Conservation (phyloP, 2,329 filamentous ascomycete species). For the Curvularia spicifera region DNA sequence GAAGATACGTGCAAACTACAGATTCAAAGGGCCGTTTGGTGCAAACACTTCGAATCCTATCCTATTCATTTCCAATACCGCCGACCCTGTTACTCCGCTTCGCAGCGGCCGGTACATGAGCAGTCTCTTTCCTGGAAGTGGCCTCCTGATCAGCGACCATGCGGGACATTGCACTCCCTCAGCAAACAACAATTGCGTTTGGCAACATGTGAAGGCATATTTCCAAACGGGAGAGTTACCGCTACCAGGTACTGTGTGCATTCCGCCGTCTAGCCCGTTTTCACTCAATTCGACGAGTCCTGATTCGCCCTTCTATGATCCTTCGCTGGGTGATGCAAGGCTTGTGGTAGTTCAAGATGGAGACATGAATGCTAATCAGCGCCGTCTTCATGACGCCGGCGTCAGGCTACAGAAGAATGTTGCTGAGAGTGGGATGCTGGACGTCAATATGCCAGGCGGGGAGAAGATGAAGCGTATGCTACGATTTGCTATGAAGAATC, state of each 20-base stretch:
- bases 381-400: conserved; percentile 11
- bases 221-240: conserved; percentile 57
- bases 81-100: conserved; percentile 67
- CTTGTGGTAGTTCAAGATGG: not conserved
- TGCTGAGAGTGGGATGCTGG: conserved; percentile 15
- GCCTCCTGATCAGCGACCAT: conserved; percentile 54
- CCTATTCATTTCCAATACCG: conserved; percentile 63
- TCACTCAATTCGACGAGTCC: conserved; percentile 50
- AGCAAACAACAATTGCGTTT: conserved; percentile 46
- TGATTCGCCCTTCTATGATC: conserved; percentile 39
- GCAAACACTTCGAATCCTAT: conserved; percentile 60
- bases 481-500: not conserved
- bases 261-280: conserved; percentile 41
- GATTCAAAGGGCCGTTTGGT: conserved; percentile 39
- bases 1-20: conserved; percentile 44
- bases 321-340: conserved; percentile 10
- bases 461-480: conserved; percentile 1
- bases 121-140: conserved; percentile 52
- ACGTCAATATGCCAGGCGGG: conserved; percentile 6
- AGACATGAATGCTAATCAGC: not conserved
- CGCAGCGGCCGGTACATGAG: conserved; percentile 52
- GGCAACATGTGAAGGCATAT: conserved; percentile 44
- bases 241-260: conserved; percentile 53
- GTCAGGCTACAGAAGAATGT: conserved; percentile 6
- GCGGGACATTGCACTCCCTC: conserved; percentile 56